These are phyloP conservation scores for Neofusicoccum cordaticola DNA, from an alignment of 2,329 filamentous ascomycete genomes.

Conservation along the genomic window DNA sequence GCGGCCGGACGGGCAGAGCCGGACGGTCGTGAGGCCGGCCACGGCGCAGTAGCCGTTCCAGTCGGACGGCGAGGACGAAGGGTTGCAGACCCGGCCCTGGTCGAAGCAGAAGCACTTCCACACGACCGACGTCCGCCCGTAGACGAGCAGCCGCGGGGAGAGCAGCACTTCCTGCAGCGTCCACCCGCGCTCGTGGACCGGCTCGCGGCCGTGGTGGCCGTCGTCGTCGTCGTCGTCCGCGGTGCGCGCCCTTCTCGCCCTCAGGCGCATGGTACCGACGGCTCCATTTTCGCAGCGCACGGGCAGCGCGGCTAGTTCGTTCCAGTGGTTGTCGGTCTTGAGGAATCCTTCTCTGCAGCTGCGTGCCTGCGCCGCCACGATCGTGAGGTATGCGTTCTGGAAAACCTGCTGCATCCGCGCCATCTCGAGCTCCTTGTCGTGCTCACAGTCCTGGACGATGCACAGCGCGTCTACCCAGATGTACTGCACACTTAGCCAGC, in stretches of 20 bases:
- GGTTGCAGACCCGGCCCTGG: not conserved
- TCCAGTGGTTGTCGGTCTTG: not conserved
- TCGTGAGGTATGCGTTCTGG: constrained; percentile 5
- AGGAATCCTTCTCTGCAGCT: constrained; percentile 5
- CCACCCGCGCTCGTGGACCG: constrained; percentile 6
- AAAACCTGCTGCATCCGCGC: constrained; percentile 5
- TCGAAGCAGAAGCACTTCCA: constrained; percentile 8
- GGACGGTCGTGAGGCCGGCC: not conserved
- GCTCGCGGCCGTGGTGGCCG: not conserved
- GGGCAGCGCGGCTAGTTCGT: not conserved
- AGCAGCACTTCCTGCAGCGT: constrained; percentile 12
- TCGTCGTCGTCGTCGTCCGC: not conserved
- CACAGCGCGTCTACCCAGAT: constrained; percentile 6
- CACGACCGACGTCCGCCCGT: not conserved
- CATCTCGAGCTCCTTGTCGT: not conserved
- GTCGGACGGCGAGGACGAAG: not conserved
- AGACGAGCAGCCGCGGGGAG: constrained; percentile 4
- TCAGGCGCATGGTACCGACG: not conserved
- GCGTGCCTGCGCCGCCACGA: not conserved
- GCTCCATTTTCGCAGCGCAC: not conserved
- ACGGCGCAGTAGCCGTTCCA: constrained; percentile 14
- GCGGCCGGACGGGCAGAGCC: not conserved
- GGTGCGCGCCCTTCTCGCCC: not conserved
- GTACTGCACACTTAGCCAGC: not conserved
- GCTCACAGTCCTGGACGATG: not conserved